These are phyloP conservation scores for Micractinium conductrix DNA, from an alignment of 139 green algal genomes.

Conservation along the genomic window DNA sequence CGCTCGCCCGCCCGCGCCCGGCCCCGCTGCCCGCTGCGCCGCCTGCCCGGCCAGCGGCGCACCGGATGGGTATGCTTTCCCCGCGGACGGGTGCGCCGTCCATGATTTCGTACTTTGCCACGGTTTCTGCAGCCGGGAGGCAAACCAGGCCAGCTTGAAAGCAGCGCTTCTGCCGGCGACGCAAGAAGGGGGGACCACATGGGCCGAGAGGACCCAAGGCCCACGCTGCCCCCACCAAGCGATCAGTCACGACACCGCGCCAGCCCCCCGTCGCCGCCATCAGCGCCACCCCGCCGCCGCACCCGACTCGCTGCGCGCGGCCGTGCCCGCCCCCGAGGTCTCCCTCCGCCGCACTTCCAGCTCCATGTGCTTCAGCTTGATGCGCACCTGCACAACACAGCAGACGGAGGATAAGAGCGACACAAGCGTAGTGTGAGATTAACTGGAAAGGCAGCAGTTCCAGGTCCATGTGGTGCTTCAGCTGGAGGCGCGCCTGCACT, in stretches of 20 bases:
- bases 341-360: constrained; percentile 96
- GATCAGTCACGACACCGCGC: too few relatives aligned
- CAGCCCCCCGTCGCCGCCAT: too few relatives aligned
- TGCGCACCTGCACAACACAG: constrained; percentile 75
- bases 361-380: constrained; percentile 99
- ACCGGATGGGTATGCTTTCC: constrained; percentile 91
- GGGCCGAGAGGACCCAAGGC: too few relatives aligned
- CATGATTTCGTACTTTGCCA: constrained; percentile 99
- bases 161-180: too few relatives aligned
- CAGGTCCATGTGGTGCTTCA: constrained; percentile 2
- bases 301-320: constrained; percentile 84
- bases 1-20: too few relatives aligned
- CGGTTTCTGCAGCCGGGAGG: constrained; percentile 56
- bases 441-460: background rate
- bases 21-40: background rate
- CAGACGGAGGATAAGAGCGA: too few relatives aligned
- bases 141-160: too few relatives aligned
- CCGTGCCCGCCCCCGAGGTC: constrained; percentile 81
- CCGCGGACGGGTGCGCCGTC: constrained; percentile 95
- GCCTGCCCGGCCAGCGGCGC: background rate
- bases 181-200: too few relatives aligned
- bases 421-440: background rate
- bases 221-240: too few relatives aligned
- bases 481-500: too few relatives aligned
- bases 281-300: background rate